Evolutionary conservation across 2,329 filamentous ascomycete species (phyloP).

Genomic region (Aspergillus ochraceus): DNA sequence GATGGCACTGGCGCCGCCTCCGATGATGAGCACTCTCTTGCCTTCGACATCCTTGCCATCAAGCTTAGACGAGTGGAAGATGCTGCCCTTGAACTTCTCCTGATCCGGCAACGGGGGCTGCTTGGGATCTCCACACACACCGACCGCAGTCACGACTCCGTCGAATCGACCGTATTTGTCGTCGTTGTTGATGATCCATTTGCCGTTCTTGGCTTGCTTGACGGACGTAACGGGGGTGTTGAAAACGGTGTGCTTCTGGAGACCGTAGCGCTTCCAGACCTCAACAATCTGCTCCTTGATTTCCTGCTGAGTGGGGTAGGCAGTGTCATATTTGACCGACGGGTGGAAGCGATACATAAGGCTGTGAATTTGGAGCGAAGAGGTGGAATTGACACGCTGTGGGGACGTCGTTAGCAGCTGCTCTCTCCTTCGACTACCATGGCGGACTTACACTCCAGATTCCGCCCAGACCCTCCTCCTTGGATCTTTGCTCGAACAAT

Average conservation of each 20-base stretch:
- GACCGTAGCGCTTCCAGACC: constrained; percentile 73
- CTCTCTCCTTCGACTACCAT: background rate
- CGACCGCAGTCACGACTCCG: constrained; percentile 74
- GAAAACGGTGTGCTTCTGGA: constrained; percentile 71
- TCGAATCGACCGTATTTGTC: constrained; percentile 72
- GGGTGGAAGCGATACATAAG: constrained; percentile 89
- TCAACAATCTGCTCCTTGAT: constrained; percentile 71
- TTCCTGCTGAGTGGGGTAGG: constrained; percentile 76
- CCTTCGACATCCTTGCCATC: constrained; percentile 71
- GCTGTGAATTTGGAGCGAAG: constrained; percentile 78
- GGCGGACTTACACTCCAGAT: constrained; percentile 69
- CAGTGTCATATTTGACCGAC: constrained; percentile 69
- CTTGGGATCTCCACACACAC: constrained; percentile 77
- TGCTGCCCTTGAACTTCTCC: constrained; percentile 68
- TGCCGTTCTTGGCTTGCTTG: constrained; percentile 65
- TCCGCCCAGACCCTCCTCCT: constrained; percentile 66
- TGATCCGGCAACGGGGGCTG: constrained; percentile 70
- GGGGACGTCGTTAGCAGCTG: background rate
- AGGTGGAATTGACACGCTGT: constrained; percentile 77
- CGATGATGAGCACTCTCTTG: constrained; percentile 72
- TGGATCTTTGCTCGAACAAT: constrained; percentile 71
- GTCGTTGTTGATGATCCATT: constrained; percentile 78
- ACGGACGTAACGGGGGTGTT: constrained; percentile 68
- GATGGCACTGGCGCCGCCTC: constrained; percentile 77
- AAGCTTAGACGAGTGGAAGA: constrained; percentile 74